These are phyloP conservation scores for Phytophthora niederhauseri DNA, from an alignment of 352 stramenopile species.

Conservation along the genomic window DNA sequence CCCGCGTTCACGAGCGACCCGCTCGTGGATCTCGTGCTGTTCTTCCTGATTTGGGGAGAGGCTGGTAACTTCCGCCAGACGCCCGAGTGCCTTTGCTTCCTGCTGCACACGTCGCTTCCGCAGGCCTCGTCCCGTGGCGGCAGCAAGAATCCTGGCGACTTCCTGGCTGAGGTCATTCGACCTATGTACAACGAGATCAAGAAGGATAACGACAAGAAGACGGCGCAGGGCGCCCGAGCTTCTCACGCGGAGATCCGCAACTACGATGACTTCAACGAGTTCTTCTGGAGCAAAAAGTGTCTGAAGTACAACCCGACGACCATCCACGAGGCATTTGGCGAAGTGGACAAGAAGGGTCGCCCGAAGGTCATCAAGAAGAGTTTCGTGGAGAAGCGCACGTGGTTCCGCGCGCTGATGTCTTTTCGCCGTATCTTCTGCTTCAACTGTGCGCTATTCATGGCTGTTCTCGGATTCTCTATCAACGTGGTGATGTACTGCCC, in stretches of 20 bases:
- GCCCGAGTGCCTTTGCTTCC: conserved; percentile 81
- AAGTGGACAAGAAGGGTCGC: conserved; percentile 82
- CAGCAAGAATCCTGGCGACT: conserved; percentile 69
- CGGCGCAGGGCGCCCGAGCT: conserved; percentile 70
- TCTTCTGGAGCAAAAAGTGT: conserved; percentile 90
- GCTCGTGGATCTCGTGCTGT: conserved; percentile 78
- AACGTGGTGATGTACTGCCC: conserved; percentile 85
- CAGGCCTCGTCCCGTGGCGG: conserved; percentile 64
- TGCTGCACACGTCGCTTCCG: conserved; percentile 79
- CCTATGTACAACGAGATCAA: conserved; percentile 86
- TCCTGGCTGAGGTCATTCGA: conserved; percentile 77
- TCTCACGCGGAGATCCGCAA: conserved; percentile 81
- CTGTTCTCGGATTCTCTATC: conserved; percentile 64
- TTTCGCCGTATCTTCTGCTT: conserved; percentile 88
- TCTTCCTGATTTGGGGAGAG: conserved; percentile 89
- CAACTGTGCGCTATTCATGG: conserved; percentile 78
- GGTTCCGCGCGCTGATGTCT: conserved; percentile 73
- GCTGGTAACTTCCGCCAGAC: conserved; percentile 86
- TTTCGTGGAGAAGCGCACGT: conserved; percentile 83
- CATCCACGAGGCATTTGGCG: conserved; percentile 73
- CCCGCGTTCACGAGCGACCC: conserved; percentile 80
- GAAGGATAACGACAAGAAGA: conserved; percentile 92
- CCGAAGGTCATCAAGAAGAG: conserved; percentile 87
- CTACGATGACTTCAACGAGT: conserved; percentile 92
- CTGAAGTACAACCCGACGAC: conserved; percentile 74